Evolutionary conservation across 441 rosid genomes (phyloP).

Genomic region (Euphorbia schlechtendalii): DNA sequence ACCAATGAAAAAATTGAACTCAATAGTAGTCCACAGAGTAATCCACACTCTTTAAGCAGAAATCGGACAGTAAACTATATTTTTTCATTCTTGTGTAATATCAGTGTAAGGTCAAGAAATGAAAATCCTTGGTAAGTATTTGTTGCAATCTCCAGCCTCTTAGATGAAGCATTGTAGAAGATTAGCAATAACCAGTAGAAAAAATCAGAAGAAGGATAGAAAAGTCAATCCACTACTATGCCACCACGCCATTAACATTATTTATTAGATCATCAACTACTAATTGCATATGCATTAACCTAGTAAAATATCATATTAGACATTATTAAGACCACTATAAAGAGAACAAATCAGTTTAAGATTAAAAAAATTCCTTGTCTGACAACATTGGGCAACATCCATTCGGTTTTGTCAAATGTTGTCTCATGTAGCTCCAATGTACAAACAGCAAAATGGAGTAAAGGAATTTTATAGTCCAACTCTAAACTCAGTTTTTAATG

Average conservation of each 20-base stretch:
- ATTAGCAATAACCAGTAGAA: not conserved
- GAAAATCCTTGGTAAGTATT: slow-evolving; percentile 36
- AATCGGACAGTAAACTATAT: slow-evolving; percentile 24
- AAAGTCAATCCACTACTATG: not conserved
- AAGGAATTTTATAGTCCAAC: not conserved
- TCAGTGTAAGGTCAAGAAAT: slow-evolving; percentile 38
- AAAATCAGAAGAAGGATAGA: not conserved
- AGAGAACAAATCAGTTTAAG: not conserved
- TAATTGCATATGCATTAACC: not conserved
- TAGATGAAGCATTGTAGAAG: slow-evolving; percentile 38
- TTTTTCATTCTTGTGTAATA: slow-evolving; percentile 37
- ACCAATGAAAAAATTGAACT: not conserved
- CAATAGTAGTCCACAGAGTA: not conserved
- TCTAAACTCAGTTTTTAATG: not conserved
- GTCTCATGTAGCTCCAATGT: too few species aligned
- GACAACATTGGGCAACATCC: not conserved
- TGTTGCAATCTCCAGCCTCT: slow-evolving; percentile 38
- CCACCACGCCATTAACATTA: not conserved
- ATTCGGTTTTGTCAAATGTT: not conserved
- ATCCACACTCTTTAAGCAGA: not conserved
- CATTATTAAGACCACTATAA: not conserved
- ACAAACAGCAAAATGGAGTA: too few species aligned
- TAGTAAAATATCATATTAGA: not conserved
- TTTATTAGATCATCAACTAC: not conserved
- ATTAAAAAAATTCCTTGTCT: not conserved